Conservation (phyloP, 371 early-diverging fungal genomes). For the Apophysomyces trapeziformis region DNA sequence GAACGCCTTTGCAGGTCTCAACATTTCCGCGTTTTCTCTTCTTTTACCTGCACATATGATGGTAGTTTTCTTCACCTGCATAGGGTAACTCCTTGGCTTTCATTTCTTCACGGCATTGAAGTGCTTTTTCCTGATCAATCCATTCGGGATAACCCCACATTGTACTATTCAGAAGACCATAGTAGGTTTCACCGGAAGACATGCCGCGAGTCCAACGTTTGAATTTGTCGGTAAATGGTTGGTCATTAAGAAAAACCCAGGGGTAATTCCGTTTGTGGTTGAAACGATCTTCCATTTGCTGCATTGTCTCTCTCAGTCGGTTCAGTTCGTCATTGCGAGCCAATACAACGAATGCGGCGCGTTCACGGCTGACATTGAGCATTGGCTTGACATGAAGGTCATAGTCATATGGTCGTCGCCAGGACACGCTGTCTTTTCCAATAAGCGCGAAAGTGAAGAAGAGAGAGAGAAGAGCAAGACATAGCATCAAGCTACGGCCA, state of each 20-base stretch:
- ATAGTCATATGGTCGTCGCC: background rate
- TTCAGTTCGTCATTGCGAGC: constrained; percentile 80
- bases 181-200: constrained; percentile 58
- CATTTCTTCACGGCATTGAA: constrained; percentile 61
- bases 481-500: background rate
- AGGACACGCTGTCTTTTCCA: background rate
- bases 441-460: background rate
- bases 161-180: constrained; percentile 54
- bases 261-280: constrained; percentile 86
- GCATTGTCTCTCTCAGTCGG: constrained; percentile 69
- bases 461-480: background rate
- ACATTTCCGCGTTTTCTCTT: background rate
- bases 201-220: constrained; percentile 54
- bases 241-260: constrained; percentile 87
- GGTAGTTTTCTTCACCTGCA: constrained; percentile 85
- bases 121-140: constrained; percentile 76
- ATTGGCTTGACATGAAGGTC: constrained; percentile 26
- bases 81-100: constrained; percentile 73
- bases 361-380: constrained; percentile 22
- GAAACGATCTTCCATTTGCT: constrained; percentile 82
- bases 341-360: constrained; percentile 68
- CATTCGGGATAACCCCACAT: constrained; percentile 87
- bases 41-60: constrained; percentile 89
- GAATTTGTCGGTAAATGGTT: constrained; percentile 83
- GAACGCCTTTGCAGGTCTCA: background rate